Evolutionary conservation across 2,329 filamentous ascomycete species (phyloP).

Genomic region (Cordyceps cateniannulata): DNA sequence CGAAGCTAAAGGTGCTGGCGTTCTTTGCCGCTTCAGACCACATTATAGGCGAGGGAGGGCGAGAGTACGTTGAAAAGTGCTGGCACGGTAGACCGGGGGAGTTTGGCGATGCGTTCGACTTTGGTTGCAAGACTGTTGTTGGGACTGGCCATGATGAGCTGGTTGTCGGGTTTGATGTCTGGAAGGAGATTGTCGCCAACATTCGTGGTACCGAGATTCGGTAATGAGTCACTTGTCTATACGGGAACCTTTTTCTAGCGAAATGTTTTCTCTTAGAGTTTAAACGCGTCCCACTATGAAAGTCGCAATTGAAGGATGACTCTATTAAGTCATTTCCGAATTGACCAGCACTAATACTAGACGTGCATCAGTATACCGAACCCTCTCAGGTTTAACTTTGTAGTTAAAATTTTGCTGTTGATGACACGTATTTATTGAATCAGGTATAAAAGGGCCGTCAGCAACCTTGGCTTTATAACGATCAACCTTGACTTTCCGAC

Average conservation of each 20-base stretch:
- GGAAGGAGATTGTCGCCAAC: constrained; percentile 2
- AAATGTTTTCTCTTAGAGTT: no score
- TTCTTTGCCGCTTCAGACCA: constrained; percentile 10
- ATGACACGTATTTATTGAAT: no score
- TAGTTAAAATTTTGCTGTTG: no score
- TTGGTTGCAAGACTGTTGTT: background rate
- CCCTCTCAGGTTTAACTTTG: no score
- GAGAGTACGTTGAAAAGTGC: constrained; percentile 6
- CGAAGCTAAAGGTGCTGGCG: constrained; percentile 1
- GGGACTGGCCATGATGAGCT: constrained; percentile 10
- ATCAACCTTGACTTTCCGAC: no score
- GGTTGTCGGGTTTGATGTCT: constrained; percentile 1
- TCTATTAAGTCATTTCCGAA: background rate
- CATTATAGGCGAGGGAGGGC: constrained; percentile 9
- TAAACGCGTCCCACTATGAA: background rate
- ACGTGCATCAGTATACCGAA: no score
- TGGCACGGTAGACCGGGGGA: constrained; percentile 1
- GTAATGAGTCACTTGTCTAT: background rate
- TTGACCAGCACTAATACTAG: no score
- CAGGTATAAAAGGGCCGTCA: no score
- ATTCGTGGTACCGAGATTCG: background rate
- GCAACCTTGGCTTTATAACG: no score
- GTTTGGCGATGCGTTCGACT: constrained; percentile 8
- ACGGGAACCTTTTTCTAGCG: background rate
- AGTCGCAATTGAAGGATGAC: background rate